Evolutionary conservation across 148 eudicot genomes (phyloP).

Genomic region (Chenopodium quinoa): DNA sequence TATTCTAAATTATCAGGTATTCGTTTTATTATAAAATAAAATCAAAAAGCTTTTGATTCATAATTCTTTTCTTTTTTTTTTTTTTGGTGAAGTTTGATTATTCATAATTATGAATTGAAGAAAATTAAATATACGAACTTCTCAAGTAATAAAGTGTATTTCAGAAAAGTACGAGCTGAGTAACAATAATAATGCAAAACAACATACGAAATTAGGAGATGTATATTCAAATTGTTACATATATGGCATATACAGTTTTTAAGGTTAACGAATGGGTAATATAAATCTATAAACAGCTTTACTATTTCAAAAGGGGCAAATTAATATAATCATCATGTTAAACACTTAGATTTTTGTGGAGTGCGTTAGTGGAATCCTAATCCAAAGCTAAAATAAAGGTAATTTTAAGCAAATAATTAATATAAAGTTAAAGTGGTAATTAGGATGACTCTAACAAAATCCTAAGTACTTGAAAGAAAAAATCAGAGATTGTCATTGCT

Average conservation of each 20-base stretch:
- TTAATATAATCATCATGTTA: not conserved
- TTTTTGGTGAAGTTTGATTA: too few species aligned
- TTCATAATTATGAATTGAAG: too few species aligned
- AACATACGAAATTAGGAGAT: too few species aligned
- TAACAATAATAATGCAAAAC: not conserved
- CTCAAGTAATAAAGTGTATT: too few species aligned
- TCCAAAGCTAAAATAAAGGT: not conserved
- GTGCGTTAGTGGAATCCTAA: constrained; percentile 17
- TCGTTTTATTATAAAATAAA: too few species aligned
- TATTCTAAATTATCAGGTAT: not conserved
- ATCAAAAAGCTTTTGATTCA: too few species aligned
- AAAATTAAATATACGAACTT: too few species aligned
- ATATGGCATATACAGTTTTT: not conserved
- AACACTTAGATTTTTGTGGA: not conserved
- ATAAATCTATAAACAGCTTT: not conserved
- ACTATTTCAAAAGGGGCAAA: constrained; percentile 4
- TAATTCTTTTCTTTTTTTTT: too few species aligned
- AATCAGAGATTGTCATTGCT: not conserved
- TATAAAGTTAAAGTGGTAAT: not conserved
- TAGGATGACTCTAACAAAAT: constrained; percentile 5
- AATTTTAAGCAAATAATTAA: not conserved
- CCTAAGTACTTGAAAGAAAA: not conserved
- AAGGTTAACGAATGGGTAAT: not conserved
- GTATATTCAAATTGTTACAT: not conserved
- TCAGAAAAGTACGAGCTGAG: not conserved